These are phyloP conservation scores for Gracilaria domingensis DNA, from an alignment of 23 red algal genomes.

Conservation along the genomic window DNA sequence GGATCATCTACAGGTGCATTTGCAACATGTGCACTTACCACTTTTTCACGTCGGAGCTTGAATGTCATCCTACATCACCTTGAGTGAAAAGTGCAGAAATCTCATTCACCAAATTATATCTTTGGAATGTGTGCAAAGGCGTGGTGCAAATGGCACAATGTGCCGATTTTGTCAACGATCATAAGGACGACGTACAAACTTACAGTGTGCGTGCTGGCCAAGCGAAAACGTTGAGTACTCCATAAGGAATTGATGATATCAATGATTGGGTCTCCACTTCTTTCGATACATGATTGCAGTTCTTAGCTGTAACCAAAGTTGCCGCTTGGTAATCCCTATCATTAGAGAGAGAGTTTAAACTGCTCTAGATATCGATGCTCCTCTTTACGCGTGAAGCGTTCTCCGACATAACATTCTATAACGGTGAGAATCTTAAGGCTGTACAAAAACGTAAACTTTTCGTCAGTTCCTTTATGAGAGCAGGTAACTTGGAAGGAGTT, in stretches of 20 bases:
- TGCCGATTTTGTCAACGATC: too few species aligned
- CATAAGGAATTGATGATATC: not conserved
- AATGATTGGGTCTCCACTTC: too few species aligned
- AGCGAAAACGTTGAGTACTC: not conserved
- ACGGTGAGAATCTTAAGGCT: too few species aligned
- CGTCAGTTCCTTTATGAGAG: too few species aligned
- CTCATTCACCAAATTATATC: not conserved
- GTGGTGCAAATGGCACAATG: too few species aligned
- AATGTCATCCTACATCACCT: not conserved
- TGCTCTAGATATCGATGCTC: not conserved
- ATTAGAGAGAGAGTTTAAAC: not conserved
- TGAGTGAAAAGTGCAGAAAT: not conserved
- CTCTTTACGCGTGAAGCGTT: conserved; percentile 6
- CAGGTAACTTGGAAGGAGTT: too few species aligned
- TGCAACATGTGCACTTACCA: not conserved
- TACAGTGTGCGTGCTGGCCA: not conserved
- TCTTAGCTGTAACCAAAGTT: too few species aligned
- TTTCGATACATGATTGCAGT: too few species aligned
- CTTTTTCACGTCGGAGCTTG: not conserved
- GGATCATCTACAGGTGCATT: not conserved
- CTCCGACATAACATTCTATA: not conserved
- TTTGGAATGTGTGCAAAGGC: not conserved
- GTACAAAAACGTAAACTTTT: too few species aligned
- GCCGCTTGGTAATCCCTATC: not conserved
- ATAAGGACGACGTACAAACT: not conserved